Conservation (phyloP, 176 grass and related monocot species). For the Aegilops bicornis region DNA sequence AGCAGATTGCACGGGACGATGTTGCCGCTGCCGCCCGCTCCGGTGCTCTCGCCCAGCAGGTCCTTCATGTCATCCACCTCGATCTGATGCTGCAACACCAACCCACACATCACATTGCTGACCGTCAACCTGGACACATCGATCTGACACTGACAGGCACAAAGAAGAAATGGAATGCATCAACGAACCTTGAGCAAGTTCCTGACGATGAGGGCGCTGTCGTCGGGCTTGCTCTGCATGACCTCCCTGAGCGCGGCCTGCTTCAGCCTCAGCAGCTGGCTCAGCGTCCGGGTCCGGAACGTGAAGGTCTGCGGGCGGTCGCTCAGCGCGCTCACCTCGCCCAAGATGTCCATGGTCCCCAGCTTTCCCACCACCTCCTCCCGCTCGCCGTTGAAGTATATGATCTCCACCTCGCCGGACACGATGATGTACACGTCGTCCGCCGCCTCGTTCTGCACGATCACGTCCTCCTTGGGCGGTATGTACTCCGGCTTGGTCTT, state of each 20-base stretch:
- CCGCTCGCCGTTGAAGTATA: conserved; percentile 33
- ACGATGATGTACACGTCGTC: conserved; percentile 81
- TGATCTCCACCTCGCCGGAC: conserved; percentile 72
- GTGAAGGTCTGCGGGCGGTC: conserved; percentile 67
- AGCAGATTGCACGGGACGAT: conserved; percentile 79
- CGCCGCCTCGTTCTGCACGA: conserved; percentile 85
- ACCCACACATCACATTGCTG: no score
- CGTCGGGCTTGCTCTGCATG: conserved; percentile 61
- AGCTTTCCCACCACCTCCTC: conserved; percentile 52
- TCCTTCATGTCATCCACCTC: conserved; percentile 81
- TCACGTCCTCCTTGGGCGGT: conserved; percentile 82
- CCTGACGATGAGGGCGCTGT: conserved; percentile 10
- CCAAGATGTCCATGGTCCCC: conserved; percentile 59
- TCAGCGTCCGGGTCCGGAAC: conserved; percentile 73
- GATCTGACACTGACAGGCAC: no score
- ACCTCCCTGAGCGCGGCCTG: conserved; percentile 80
- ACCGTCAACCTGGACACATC: no score
- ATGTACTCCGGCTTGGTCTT: conserved; percentile 92
- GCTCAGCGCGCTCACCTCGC: conserved; percentile 77
- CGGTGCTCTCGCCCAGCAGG: conserved; percentile 46
- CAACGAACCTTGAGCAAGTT: conserved; percentile 39
- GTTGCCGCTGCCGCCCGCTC: conserved; percentile 29
- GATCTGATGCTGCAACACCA: conserved; percentile 55
- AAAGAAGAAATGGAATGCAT: no score
- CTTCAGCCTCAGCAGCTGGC: conserved; percentile 84